Base-by-base conservation (phyloP, 2,329 filamentous ascomycete species). In the Diaporthe helianthi region DNA sequence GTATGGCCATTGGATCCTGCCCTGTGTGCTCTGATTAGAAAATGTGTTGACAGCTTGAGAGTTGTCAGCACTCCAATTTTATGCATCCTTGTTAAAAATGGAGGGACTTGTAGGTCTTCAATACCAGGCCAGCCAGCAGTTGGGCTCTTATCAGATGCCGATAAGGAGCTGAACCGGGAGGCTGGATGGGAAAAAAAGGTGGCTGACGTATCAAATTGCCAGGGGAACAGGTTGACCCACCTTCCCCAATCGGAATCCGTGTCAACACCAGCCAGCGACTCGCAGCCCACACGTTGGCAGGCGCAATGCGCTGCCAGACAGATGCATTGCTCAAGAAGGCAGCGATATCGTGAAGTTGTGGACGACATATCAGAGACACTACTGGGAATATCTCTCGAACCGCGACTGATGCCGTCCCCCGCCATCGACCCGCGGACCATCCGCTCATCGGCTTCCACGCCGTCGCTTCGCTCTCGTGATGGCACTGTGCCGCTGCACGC, bases 401-500 rank as follows among this genome's bases (percentile, higher is more conserved):
- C 81, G 17, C 77, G 83, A 75, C 76, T 85, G 69, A 83, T 87
- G 80, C 82, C 83, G 64, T 76, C 82, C 66, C 75, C 80, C 73
- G 76, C 79, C 68, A 74, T 77, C 76, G 76, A 75, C 76, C 75
- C 70, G 72, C 75, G 74, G 76, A 79, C 81, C 51, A 79, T 87
- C 70, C 83, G 82, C 75, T 94, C 92, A 24, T 90, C 88, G 67
- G 92, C 92, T 60, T 94, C 92, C 67, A 94, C 91, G 69, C 92
- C 92, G 44, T 94, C 92, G 31, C 82, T 95, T 75, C 87, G 92
- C 71, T 91, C 91, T 47, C 87, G 89, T 77, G 91, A 93, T 82
- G 88, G 88, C 63, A 87, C 86, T n/a, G 80, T 89, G 47, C 85
- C 88, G 31, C 79, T 86, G 70, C 83, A 84, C 75, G 82, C 83